Conservation (phyloP, 352 stramenopile genomes). For the Phytophthora pisi region DNA sequence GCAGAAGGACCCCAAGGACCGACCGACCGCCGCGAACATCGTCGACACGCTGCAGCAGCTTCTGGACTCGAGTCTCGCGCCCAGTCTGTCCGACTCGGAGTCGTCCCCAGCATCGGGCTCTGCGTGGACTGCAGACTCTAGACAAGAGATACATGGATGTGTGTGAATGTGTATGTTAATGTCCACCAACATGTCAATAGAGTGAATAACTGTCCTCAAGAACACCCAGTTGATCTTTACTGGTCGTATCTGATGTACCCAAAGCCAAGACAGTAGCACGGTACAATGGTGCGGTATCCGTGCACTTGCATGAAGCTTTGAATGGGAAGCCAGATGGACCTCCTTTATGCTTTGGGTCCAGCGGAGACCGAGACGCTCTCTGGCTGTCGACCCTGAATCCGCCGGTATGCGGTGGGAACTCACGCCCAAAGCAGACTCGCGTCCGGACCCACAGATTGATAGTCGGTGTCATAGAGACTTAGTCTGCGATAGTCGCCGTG, state of each 20-base stretch:
- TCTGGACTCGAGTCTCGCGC: constrained; percentile 18
- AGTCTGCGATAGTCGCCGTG: not conserved
- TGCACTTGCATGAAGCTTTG: not conserved
- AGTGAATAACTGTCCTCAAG: not conserved
- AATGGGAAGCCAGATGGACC: constrained; percentile 17
- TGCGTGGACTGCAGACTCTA: constrained; percentile 25
- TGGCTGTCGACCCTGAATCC: constrained; percentile 4
- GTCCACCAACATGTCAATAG: not conserved
- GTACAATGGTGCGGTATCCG: not conserved
- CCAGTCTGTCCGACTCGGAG: constrained; percentile 25
- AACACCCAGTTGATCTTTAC: not conserved
- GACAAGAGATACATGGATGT: not conserved
- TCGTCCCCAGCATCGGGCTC: constrained; percentile 25
- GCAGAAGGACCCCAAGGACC: constrained; percentile 39
- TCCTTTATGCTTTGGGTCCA: constrained; percentile 30
- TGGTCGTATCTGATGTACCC: not conserved
- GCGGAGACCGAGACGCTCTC: constrained; percentile 31
- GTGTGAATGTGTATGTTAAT: not conserved
- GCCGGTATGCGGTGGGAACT: constrained; percentile 9
- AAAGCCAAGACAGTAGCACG: constrained; percentile 27
- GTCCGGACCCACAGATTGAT: constrained; percentile 17
- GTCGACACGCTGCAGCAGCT: constrained; percentile 34
- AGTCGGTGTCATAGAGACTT: not conserved
- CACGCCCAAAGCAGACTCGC: constrained; percentile 15
- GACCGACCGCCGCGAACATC: constrained; percentile 36